Conservation (phyloP, 345 rosid species). For the Salix dunnii region DNA sequence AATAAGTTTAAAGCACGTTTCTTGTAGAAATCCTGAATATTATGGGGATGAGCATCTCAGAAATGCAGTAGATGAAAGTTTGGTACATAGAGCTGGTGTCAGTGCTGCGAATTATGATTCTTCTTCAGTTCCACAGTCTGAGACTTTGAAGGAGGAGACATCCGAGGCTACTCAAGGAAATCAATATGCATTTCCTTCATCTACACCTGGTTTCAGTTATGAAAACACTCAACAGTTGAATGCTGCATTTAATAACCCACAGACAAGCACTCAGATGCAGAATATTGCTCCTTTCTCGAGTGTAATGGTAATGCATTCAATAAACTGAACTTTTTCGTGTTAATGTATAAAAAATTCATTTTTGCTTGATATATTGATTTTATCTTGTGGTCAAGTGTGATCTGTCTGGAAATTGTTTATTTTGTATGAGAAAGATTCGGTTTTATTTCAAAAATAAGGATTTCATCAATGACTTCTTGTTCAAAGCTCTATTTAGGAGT, state of each 20-base stretch:
- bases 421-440: neutral
- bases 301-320: slow-evolving; percentile 58
- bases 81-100: slow-evolving; percentile 43
- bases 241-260: slow-evolving; percentile 50
- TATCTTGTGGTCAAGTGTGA: neutral
- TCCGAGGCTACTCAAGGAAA: slow-evolving; percentile 55
- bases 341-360: neutral
- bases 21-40: slow-evolving; percentile 63
- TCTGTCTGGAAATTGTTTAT: neutral
- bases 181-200: slow-evolving; percentile 68
- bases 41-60: slow-evolving; percentile 69
- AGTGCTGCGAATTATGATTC: slow-evolving; percentile 55
- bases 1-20: neutral
- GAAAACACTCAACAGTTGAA: slow-evolving; percentile 63
- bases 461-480: neutral
- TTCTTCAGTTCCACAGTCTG: slow-evolving; percentile 52
- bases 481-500: neutral
- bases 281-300: slow-evolving; percentile 60
- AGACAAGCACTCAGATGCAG: slow-evolving; percentile 66
- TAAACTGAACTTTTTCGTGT: neutral
- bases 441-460: neutral
- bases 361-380: neutral
- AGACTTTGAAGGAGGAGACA: slow-evolving; percentile 61
- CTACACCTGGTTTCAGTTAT: slow-evolving; percentile 60
- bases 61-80: slow-evolving; percentile 52